Evolutionary conservation across 106 monocot species (phyloP), one percentile per base, ranked within the genome.

Genomic region (Acorus gramineus): DNA sequence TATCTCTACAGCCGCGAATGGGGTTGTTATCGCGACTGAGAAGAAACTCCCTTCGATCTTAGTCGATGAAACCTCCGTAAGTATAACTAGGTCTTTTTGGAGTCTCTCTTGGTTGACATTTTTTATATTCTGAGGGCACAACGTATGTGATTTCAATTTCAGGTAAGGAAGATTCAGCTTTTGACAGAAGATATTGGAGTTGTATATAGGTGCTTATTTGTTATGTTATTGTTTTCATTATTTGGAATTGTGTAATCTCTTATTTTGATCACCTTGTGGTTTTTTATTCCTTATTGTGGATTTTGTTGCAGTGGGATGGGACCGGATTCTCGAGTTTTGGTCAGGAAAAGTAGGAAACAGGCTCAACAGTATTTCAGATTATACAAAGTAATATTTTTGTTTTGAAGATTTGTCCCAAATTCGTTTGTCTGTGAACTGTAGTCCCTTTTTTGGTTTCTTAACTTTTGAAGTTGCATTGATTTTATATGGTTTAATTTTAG

Each of bases 31-130:
- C 65, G 98, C 98, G 53, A 92, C 98, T 10, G 98, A 98, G 75
- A 92, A 92, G 86, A 98, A 98, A 79, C 63, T 98, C 14, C 98
- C 98, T 49, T 98, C 98, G 47, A 92, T 98, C 49, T 70, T 98
- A 65, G 92, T 92, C 13, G 98, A 98, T 56, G 98, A 98, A 46
- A 73, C 85, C 77, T 98, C 98, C 53, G 98, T 92, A 79, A 85
- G 98, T 66, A n/a, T 47, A 60, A 58, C 44, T 49, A 6, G 4
- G 12, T 5, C 5, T 2, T 6, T 46, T 63, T 7, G 46, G 49
- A 44, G 48, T 12, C 6, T 48, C 11, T 28, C 1, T 28, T 0
- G 28, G 0, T 28, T 28, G 28, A 28, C 28, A 28, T 28, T 28
- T 28, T 28, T 28, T 28, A 28, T 28, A 28, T 28, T 28, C 28